Percentiles rank a stretch among this genome's conserved stretches.
phyloP scores from a whole-genome alignment of 2,329 filamentous ascomycete species.

The Cytospora leucostoma region DNA sequence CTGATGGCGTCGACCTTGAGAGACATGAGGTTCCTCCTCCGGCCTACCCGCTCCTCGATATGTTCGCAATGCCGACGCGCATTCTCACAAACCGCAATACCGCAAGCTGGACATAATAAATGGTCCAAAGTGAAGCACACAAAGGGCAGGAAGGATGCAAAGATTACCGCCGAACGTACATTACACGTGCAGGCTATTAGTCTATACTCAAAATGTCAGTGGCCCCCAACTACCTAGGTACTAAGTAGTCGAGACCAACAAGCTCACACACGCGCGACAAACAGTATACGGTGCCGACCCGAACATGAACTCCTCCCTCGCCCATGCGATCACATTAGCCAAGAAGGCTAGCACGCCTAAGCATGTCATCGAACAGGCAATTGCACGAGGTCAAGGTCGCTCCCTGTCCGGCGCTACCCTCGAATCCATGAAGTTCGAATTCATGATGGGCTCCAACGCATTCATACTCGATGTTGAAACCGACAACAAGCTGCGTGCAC shows the following conservation, averaged over 20 bases:
- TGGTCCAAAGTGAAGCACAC: slow-evolving; percentile 98
- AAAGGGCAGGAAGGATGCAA: slow-evolving; percentile 82
- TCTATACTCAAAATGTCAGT: slow-evolving; percentile 71
- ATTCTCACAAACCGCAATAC: slow-evolving; percentile 47
- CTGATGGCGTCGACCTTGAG: slow-evolving; percentile 22
- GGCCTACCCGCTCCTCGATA: slow-evolving; percentile 31
- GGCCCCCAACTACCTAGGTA: slow-evolving; percentile 4
- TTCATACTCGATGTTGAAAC: slow-evolving; percentile 84
- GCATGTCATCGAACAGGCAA: slow-evolving; percentile 77
- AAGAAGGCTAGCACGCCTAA: slow-evolving; percentile 88
- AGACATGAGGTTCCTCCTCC: slow-evolving; percentile 11
- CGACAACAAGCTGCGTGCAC: slow-evolving; percentile 72
- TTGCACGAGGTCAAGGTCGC: slow-evolving; percentile 85
- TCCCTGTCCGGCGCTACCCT: slow-evolving; percentile 73
- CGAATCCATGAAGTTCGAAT: slow-evolving; percentile 78
- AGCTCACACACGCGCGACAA: slow-evolving; percentile 14
- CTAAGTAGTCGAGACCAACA: not conserved
- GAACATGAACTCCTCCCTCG: slow-evolving; percentile 73
- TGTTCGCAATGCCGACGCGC: slow-evolving; percentile 52
- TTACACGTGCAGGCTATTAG: slow-evolving; percentile 72
- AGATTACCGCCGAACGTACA: slow-evolving; percentile 72
- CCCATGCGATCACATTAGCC: slow-evolving; percentile 69
- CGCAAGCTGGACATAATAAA: slow-evolving; percentile 76
- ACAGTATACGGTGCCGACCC: slow-evolving; percentile 75
- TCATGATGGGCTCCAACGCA: slow-evolving; percentile 75